Percentiles rank a stretch among this genome's conserved stretches.
phyloP scores from a whole-genome alignment of 2,329 filamentous ascomycete species.

The Neophaeococcomyces aloes region DNA sequence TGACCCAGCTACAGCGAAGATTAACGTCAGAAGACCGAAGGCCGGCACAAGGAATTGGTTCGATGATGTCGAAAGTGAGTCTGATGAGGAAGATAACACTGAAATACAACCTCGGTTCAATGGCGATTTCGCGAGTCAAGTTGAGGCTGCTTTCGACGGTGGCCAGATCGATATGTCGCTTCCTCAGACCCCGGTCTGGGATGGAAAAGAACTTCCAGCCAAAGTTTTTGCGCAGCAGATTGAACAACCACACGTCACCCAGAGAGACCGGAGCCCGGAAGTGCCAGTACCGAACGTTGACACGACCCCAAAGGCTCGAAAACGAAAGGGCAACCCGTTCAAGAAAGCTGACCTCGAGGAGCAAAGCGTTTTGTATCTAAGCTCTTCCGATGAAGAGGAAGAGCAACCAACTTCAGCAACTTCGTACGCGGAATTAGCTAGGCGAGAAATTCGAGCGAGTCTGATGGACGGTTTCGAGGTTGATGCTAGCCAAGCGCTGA shows the following conservation, averaged over 20 bases:
- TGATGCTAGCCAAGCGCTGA: constrained; percentile 35
- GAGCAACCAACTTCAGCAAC: constrained; percentile 21
- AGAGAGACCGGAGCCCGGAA: not conserved
- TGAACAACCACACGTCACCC: not conserved
- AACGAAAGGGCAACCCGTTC: constrained; percentile 13
- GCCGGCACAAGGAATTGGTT: constrained; percentile 26
- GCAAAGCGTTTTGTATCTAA: constrained; percentile 38
- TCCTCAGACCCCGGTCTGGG: not conserved
- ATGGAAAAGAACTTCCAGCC: not conserved
- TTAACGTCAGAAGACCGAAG: constrained; percentile 21
- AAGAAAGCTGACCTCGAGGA: constrained; percentile 31
- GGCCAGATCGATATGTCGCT: constrained; percentile 12
- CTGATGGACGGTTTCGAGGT: constrained; percentile 31
- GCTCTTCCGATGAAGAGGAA: constrained; percentile 39
- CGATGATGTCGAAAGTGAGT: constrained; percentile 25
- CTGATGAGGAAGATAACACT: constrained; percentile 24
- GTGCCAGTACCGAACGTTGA: not conserved
- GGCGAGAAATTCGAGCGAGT: constrained; percentile 26
- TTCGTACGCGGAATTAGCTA: constrained; percentile 11
- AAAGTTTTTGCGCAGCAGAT: not conserved
- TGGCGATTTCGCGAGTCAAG: constrained; percentile 17
- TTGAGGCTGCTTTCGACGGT: constrained; percentile 17
- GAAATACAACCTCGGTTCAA: constrained; percentile 16
- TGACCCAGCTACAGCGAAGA: constrained; percentile 13
- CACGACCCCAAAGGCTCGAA: not conserved